These are phyloP conservation scores for Candida railenensis DNA, from an alignment of 805 yeast species.

Conservation along the genomic window DNA sequence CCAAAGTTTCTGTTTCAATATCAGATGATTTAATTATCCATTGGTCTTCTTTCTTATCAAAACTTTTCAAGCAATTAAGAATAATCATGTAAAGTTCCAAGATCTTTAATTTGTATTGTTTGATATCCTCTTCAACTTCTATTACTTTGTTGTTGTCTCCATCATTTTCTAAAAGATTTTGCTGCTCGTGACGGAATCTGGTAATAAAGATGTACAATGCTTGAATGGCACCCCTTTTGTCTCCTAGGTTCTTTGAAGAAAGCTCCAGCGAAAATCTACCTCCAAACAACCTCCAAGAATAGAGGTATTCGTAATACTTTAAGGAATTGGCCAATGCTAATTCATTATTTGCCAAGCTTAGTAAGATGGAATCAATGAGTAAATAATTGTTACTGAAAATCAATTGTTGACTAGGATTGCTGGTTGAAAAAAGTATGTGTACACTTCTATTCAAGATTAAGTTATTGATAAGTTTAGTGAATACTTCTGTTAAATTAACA, in stretches of 20 bases:
- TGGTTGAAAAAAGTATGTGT: constrained; percentile 20
- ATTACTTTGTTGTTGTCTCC: constrained; percentile 5
- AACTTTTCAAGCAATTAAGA: constrained; percentile 35
- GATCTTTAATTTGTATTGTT: constrained; percentile 35
- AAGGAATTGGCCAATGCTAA: constrained; percentile 27
- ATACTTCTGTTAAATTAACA: constrained; percentile 12
- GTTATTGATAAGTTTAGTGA: constrained; percentile 25
- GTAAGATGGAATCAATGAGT: constrained; percentile 32
- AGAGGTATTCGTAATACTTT: constrained; percentile 35
- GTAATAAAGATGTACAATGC: constrained; percentile 37
- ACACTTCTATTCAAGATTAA: constrained; percentile 22
- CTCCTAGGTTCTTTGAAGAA: constrained; percentile 17
- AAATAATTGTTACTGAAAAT: constrained; percentile 25
- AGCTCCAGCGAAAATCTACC: constrained; percentile 9
- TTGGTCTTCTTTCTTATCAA: constrained; percentile 30
- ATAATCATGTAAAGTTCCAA: constrained; percentile 43
- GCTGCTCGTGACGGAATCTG: constrained; percentile 28
- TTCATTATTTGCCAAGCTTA: constrained; percentile 32
- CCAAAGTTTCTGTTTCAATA: constrained; percentile 8
- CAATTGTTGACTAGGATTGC: neutral
- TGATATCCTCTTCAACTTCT: constrained; percentile 21
- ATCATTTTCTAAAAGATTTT: constrained; percentile 10
- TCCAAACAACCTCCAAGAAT: constrained; percentile 41
- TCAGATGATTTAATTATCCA: constrained; percentile 31
- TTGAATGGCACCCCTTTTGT: constrained; percentile 39